Evolutionary conservation across 148 eudicot species (phyloP).

Genomic region (Heliosperma pusillum): DNA sequence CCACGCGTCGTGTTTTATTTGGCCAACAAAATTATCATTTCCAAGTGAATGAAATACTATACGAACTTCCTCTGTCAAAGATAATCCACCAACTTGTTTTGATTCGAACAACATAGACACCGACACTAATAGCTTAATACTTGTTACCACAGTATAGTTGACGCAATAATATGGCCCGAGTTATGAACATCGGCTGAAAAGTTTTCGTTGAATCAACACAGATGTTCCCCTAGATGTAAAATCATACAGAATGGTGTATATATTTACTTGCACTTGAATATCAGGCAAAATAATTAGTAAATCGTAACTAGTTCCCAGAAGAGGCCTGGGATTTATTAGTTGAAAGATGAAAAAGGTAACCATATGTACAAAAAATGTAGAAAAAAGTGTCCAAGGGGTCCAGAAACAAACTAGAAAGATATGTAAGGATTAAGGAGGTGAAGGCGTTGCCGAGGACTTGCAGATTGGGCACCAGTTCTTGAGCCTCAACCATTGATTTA

Average conservation of each 20-base stretch:
- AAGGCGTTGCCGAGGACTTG: constrained; percentile 60
- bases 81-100: too few relatives aligned
- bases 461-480: constrained; percentile 99
- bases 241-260: background rate
- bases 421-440: constrained; percentile 10
- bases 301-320: background rate
- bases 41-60: too few relatives aligned
- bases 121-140: background rate
- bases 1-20: too few relatives aligned
- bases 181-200: background rate
- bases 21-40: too few relatives aligned
- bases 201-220: too few relatives aligned
- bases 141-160: background rate
- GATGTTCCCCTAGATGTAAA: too few relatives aligned
- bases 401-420: constrained; percentile 14
- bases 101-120: too few relatives aligned
- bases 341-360: constrained; percentile 4
- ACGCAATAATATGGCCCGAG: background rate
- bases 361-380: constrained; percentile 21
- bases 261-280: constrained; percentile 16
- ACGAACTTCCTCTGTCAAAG: too few relatives aligned
- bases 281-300: background rate
- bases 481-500: constrained; percentile 67
- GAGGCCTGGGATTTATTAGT: constrained; percentile 23
- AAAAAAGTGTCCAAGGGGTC: background rate